phyloP scores from a whole-genome alignment of 2,329 filamentous ascomycete species.

The Fusarium acutatum region DNA sequence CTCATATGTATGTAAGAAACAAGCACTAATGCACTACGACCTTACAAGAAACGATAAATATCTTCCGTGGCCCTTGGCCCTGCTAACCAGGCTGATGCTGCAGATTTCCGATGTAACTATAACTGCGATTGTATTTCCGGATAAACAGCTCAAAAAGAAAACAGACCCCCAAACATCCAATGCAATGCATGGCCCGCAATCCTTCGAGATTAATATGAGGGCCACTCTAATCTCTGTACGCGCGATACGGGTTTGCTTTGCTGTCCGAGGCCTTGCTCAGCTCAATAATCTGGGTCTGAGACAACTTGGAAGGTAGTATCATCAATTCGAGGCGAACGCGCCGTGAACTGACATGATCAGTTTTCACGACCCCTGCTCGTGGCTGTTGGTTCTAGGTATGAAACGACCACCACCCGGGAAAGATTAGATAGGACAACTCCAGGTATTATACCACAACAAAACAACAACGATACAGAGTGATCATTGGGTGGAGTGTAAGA shows the following conservation, averaged over 20 bases:
- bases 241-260: not conserved
- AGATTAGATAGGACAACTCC: not conserved
- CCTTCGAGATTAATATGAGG: not conserved
- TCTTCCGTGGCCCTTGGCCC: not conserved
- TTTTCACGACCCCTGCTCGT: not conserved
- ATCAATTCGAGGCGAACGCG: not conserved
- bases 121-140: not conserved
- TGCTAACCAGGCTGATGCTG: not conserved
- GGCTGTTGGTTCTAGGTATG: not conserved
- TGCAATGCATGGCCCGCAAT: not conserved
- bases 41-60: not conserved
- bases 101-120: not conserved
- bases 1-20: not conserved
- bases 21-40: not conserved
- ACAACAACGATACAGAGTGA: not conserved
- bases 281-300: not conserved
- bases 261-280: not conserved
- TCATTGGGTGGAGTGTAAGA: not conserved
- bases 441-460: not conserved
- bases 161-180: not conserved
- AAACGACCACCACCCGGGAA: not conserved
- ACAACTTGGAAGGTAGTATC: not conserved
- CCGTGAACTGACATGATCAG: not conserved
- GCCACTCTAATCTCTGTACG: not conserved
- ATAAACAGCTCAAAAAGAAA: not conserved